A percentile compares a stretch with the other conserved stretches of the same genome.
phyloP scores from a whole-genome alignment of 1,284 basidiomycete species.

The Ustilago loliicola region DNA sequence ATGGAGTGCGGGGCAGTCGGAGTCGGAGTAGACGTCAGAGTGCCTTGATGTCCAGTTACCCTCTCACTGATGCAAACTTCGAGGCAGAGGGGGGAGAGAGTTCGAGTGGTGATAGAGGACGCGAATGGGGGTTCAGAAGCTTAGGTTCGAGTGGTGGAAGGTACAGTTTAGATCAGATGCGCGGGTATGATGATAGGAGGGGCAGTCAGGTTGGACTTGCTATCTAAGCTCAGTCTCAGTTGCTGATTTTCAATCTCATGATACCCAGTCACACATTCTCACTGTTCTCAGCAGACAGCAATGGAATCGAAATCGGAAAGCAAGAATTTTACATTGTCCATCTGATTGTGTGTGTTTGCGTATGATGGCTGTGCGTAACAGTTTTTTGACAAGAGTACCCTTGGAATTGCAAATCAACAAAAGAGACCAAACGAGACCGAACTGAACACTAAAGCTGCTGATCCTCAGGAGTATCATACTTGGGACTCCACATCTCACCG shows the following conservation, averaged over 20 bases:
- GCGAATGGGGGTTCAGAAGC: neutral
- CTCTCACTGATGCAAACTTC: neutral
- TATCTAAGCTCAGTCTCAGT: neutral
- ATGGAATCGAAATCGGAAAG: neutral
- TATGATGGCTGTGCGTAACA: too few species aligned
- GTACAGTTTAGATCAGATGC: neutral
- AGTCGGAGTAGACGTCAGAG: conserved; percentile 13
- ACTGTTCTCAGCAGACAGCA: neutral
- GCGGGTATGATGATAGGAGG: neutral
- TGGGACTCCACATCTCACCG: conserved; percentile 66
- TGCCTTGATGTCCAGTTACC: conserved; percentile 20
- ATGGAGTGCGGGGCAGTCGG: neutral
- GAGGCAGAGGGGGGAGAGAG: neutral
- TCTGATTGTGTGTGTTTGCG: neutral
- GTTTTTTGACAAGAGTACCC: neutral
- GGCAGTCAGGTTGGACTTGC: neutral
- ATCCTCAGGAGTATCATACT: conserved; percentile 48
- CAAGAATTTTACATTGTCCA: neutral
- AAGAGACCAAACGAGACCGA: neutral
- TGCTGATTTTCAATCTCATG: neutral
- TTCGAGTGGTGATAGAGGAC: neutral
- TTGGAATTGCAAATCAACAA: neutral
- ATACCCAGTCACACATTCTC: neutral
- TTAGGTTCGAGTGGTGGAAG: neutral
- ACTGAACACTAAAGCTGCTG: neutral